Evolutionary conservation across 176 grass and related monocot species (phyloP).

Genomic region (Oropetium thomaeum): DNA sequence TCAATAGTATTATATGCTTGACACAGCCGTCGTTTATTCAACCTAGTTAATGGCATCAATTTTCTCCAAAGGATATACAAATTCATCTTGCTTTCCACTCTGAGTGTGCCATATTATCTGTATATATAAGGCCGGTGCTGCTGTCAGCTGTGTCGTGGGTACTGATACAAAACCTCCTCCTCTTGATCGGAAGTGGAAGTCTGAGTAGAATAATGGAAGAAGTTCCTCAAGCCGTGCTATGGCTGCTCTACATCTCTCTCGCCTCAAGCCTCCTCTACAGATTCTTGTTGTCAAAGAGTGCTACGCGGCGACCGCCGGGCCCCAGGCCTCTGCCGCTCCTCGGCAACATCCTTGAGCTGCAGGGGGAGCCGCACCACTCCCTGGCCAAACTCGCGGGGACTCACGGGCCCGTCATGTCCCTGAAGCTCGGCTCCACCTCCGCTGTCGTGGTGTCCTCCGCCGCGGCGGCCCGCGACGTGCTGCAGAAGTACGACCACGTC

Average conservation of each 20-base stretch:
- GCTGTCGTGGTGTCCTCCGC: slow-evolving; percentile 52
- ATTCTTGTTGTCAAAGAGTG: slow-evolving; percentile 9
- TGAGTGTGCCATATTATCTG: background rate
- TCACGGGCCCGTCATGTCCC: slow-evolving; percentile 56
- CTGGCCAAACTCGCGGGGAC: slow-evolving; percentile 40
- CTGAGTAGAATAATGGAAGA: slow-evolving; percentile 30
- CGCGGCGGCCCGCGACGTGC: slow-evolving; percentile 38
- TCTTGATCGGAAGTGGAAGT: background rate
- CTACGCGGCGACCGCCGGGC: slow-evolving; percentile 36
- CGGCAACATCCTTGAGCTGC: slow-evolving; percentile 49
- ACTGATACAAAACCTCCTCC: background rate
- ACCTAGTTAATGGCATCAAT: too few relatives aligned
- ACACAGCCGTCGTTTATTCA: too few relatives aligned
- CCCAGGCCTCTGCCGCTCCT: slow-evolving; percentile 36
- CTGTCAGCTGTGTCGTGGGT: too few relatives aligned
- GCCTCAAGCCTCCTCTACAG: slow-evolving; percentile 40
- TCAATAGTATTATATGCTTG: too few relatives aligned
- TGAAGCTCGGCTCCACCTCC: slow-evolving; percentile 41
- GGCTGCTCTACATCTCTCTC: slow-evolving; percentile 30
- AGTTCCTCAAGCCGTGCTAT: slow-evolving; percentile 20
- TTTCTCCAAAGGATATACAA: background rate
- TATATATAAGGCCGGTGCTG: slow-evolving; percentile 9
- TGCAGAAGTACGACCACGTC: slow-evolving; percentile 47
- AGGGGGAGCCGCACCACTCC: slow-evolving; percentile 42
- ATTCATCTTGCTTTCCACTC: background rate